Evolutionary conservation across 192 early-diverging fungal species (phyloP).

Genomic region (Mortierella alpina): DNA sequence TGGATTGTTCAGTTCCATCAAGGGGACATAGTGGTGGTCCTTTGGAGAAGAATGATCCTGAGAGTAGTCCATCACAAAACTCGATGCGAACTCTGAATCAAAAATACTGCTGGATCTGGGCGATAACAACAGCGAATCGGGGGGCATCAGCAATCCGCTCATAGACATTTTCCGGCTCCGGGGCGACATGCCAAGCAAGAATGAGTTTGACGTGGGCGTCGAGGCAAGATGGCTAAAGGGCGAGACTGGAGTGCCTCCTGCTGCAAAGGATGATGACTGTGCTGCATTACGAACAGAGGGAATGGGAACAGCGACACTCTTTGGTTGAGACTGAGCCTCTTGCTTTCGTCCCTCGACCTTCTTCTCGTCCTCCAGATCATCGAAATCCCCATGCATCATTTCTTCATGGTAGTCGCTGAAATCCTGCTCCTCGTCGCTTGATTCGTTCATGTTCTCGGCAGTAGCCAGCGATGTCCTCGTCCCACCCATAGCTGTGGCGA

Average conservation of each 20-base stretch:
- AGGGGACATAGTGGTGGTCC: conserved; percentile 38
- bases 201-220: conserved; percentile 42
- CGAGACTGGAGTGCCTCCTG: conserved; percentile 37
- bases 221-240: conserved; percentile 39
- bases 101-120: conserved; percentile 48
- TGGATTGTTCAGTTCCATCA: conserved; percentile 71
- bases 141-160: conserved; percentile 45
- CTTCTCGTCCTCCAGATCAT: conserved; percentile 41
- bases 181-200: conserved; percentile 41
- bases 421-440: conserved; percentile 58
- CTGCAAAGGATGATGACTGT: conserved; percentile 24
- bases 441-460: conserved; percentile 17
- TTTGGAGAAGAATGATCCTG: conserved; percentile 34
- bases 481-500: background rate
- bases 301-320: conserved; percentile 43
- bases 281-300: conserved; percentile 27
- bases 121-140: conserved; percentile 41
- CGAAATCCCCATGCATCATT: conserved; percentile 67
- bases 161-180: conserved; percentile 53
- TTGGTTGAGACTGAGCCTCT: conserved; percentile 17
- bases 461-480: background rate
- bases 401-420: conserved; percentile 69
- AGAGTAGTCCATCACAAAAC: conserved; percentile 32
- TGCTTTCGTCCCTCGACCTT: conserved; percentile 12
- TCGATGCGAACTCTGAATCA: conserved; percentile 35